Base-by-base conservation (phyloP, 2,329 filamentous ascomycete species). In the Penicillium fuscoglaucum region DNA sequence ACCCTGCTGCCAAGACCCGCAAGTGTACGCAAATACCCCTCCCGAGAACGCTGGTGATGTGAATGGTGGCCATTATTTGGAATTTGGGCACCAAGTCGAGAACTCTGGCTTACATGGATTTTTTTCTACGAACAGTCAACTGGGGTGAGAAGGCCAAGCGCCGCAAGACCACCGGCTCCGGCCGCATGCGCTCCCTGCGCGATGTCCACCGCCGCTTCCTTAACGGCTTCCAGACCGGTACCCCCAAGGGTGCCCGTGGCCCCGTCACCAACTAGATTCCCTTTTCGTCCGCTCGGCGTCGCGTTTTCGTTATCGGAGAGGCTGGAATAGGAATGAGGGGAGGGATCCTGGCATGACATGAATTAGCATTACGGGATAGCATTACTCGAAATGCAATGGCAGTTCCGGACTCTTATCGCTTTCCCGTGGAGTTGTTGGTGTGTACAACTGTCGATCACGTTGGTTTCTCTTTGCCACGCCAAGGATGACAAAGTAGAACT, bases 81-180 rank as follows among this genome's bases (percentile, higher is more conserved):
- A 45, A 41, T 39, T 45, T 51, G 39, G 39, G 40, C 40, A 54
- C 28, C 47, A 29, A 33, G 33, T 39, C 55, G 48, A 61, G 53
- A 60, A 60, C 45, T 26, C 63, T 66, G 66, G 70, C 71, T 72
- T 66, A 74, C 66, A 67, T 55, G 60, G 37, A 55, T 57, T 64
- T 64, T 67, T 59, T 67, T 56, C 33, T 63, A 51, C 57, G 50
- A 63, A 78, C 78, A 98, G 93, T 89, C 89, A 97, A 99, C 90
- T 99, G 95, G 95, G 87, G 90, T 81, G 93, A 98, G 88, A 99
- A 99, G 90, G 93, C 93, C 75, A 98, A 98, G 91, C 87, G 95
- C 82, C 96, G 95, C 90, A 98, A 97, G 93, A 97, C 93, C 78
- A 93, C 90, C 79, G 95, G 95, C 76, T 93, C 91, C 77, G 95